phyloP scores from a whole-genome alignment of 805 yeast species.

The Scheffersomyces coipomensis region DNA sequence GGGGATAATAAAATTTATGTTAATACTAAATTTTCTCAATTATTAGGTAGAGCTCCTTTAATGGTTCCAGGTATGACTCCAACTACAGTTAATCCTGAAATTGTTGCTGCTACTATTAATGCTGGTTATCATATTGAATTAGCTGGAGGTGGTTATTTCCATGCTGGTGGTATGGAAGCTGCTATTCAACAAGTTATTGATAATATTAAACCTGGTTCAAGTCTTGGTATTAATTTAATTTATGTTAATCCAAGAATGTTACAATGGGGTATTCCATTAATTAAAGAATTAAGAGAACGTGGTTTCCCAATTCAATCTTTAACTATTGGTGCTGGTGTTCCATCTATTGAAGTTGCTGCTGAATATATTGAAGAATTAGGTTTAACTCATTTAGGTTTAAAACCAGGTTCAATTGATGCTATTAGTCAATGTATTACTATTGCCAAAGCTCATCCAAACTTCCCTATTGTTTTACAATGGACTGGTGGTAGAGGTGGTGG shows the following conservation, averaged over 20 bases:
- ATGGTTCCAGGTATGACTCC: slow-evolving; percentile 99
- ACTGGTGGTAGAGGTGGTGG: slow-evolving; percentile 99
- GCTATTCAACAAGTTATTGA: slow-evolving; percentile 76
- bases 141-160: slow-evolving; percentile 98
- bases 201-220: slow-evolving; percentile 75
- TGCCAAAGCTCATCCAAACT: slow-evolving; percentile 92
- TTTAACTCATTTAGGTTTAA: slow-evolving; percentile 89
- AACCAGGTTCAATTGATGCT: slow-evolving; percentile 96
- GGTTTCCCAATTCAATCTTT: slow-evolving; percentile 96
- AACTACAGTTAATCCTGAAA: slow-evolving; percentile 90
- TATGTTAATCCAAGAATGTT: slow-evolving; percentile 97
- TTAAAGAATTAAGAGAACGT: slow-evolving; percentile 79
- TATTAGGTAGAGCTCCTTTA: slow-evolving; percentile 91
- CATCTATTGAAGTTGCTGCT: slow-evolving; percentile 93
- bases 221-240: slow-evolving; percentile 87
- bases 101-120: slow-evolving; percentile 89
- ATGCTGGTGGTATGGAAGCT: slow-evolving; percentile 62
- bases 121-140: slow-evolving; percentile 97
- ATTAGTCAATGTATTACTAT: slow-evolving; percentile 82
- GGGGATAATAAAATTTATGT: slow-evolving; percentile 73
- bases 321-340: slow-evolving; percentile 99
- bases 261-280: slow-evolving; percentile 98
- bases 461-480: slow-evolving; percentile 99
- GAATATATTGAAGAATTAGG: slow-evolving; percentile 94
- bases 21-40: slow-evolving; percentile 89